Evolutionary conservation across 257 asterid species (phyloP), one percentile per base, ranked within the genome.

Genomic region (Petunia axillaris): DNA sequence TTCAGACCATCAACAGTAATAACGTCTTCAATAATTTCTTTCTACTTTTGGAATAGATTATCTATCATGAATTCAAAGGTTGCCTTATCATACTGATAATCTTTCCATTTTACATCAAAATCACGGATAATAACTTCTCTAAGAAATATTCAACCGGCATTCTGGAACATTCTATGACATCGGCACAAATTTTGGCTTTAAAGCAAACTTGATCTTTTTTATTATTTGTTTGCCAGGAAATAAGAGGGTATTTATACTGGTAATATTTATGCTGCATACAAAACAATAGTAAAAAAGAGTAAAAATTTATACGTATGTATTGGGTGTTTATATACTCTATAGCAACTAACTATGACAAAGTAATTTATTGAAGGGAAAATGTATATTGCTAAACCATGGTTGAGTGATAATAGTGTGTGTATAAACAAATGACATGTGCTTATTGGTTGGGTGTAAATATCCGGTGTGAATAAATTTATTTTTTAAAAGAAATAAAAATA

Each of bases 1-100:
- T 39, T 39, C 10, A 39, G 35, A 65, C 50, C 35, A 65, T 6
- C 10, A 64, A 71, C 3, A 38, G 71, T 38, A 48, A 71, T 48
- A 11, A 35, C 60, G 77, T 71, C 1, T 71, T 50, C 48, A 71
- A 71, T 71, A 71, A 35, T 71, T 48, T 48, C 2, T 11, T 71
- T 35, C 60, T 25, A 48, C 11, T 35, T 71, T 10, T 71, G 14
- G 77, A 48, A 48, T 8, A 46, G n/a, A 70, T 48, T 5, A 70
- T 46, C 16, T 46, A 46, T 59, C 43, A 70, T 46, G 36, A 46
- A 70, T 70, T 46, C 59, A 46, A 25, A 46, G 40, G 25, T 16
- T 25, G n/a, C 39, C 11, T 25, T 46, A 71, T 71, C 44, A 71
- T 71, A 71, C 77, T 25, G 59, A 71, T 71, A 71, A 71, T 48